Base-by-base conservation (phyloP, 2,329 filamentous ascomycete species). In the Penicillium sp. region DNA sequence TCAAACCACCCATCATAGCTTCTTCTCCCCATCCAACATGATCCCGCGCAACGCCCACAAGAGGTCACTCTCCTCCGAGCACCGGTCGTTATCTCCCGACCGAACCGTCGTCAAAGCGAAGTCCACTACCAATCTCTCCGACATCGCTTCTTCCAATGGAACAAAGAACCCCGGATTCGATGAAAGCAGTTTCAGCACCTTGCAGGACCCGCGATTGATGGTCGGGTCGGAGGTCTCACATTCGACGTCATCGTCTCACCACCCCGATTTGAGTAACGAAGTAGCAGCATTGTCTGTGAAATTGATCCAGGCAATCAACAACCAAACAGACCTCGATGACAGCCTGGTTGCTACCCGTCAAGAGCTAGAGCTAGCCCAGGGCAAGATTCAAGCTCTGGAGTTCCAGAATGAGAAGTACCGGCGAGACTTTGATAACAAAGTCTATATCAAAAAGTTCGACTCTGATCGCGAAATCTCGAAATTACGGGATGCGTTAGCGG, bases 301-400 rank as follows among this genome's bases (percentile, higher is more conserved):
- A 75, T 86, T 99, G 61, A 93, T 99, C 67, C 93, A 94, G 70
- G 93, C 94, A 44, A 97, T 99, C 76, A 99, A 99, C 72, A 89
- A 96, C 74, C 92, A 97, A 75, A 97, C 92, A 8, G 87, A 84
- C 23, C 83, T 99, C 44, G 94, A 97, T 74, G 94, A 99, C 74
- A 90, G 86, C 11, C 81, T 99, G 19, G 88, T 91, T 49, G 87
- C 86, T 50, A 89, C 92, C 16, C 86, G 92, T 38, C 88, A 92
- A 71, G 92, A 97, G 70, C 79, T 97, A 46, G 91, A 96, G 53
- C 74, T 83, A 34, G 85, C 91, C 9, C 84, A 82, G 58, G 84
- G 87, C 47, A 84, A 83, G 65, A 84, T 95, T 52, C 81, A 79
- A 53, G 80, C 86, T 50, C 77, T 97, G 19, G 91, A 96, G 74